Percentiles rank a stretch among this genome's conserved stretches.
These are phyloP conservation scores for Rhynchospora tenuis DNA, from an alignment of 176 grass and related monocot genomes.

Conservation along the genomic window DNA sequence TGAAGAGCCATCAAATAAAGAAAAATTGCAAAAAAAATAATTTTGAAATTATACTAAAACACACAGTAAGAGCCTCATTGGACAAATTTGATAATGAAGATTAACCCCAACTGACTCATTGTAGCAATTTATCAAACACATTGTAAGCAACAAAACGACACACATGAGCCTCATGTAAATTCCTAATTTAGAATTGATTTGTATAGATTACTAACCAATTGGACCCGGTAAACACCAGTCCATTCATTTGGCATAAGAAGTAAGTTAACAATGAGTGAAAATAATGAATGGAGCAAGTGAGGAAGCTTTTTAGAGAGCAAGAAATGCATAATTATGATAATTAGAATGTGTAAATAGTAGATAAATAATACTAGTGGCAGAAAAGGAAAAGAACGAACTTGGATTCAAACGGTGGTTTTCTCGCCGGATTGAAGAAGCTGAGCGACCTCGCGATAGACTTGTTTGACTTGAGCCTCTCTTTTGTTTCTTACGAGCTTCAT, in stretches of 20 bases:
- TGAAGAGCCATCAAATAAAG: slow-evolving; percentile 3
- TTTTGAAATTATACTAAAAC: not conserved
- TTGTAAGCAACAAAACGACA: not conserved
- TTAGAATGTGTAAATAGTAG: too few relatives aligned
- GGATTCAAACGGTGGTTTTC: slow-evolving; percentile 22
- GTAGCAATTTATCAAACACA: not conserved
- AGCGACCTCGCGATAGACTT: slow-evolving; percentile 28
- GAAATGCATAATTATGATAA: too few relatives aligned
- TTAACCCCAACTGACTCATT: not conserved
- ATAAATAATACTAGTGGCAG: too few relatives aligned
- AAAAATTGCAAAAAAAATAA: not conserved
- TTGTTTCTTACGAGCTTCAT: slow-evolving; percentile 35
- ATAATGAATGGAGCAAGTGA: not conserved
- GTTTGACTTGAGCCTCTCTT: slow-evolving; percentile 24
- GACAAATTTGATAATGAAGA: not conserved
- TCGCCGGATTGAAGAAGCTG: slow-evolving; percentile 25
- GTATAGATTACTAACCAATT: not conserved
- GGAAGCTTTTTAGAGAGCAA: too few relatives aligned
- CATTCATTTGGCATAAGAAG: too few relatives aligned
- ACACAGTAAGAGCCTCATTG: not conserved
- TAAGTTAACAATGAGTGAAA: not conserved
- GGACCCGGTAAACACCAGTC: not conserved
- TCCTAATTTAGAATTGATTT: not conserved
- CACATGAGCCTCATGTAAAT: not conserved
- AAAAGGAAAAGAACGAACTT: not conserved